Conservation (phyloP, 371 early-diverging fungal genomes). For the Saksenaea vasiformis region DNA sequence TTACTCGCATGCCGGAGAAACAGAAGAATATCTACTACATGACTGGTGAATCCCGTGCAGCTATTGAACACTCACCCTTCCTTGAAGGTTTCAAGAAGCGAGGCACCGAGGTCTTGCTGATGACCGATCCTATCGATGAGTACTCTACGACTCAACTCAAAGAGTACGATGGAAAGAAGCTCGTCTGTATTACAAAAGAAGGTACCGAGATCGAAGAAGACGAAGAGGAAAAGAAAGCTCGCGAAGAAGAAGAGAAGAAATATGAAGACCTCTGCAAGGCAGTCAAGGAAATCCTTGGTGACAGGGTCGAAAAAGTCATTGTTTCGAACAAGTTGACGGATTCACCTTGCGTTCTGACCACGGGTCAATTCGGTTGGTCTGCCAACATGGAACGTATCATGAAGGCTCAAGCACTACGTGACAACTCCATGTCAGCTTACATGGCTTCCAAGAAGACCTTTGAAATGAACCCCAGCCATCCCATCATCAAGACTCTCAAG, state of each 20-base stretch:
- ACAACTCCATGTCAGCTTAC: slow-evolving; percentile 94
- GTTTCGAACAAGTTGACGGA: slow-evolving; percentile 93
- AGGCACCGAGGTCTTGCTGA: slow-evolving; percentile 95
- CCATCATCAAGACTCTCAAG: slow-evolving; percentile 93
- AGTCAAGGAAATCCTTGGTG: slow-evolving; percentile 93
- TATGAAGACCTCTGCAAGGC: slow-evolving; percentile 83
- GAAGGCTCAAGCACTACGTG: slow-evolving; percentile 98
- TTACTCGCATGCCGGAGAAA: slow-evolving; percentile 78
- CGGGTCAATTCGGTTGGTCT: slow-evolving; percentile 98
- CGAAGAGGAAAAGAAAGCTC: slow-evolving; percentile 90
- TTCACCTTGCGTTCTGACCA: slow-evolving; percentile 97
- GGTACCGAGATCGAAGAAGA: slow-evolving; percentile 98
- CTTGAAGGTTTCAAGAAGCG: slow-evolving; percentile 97
- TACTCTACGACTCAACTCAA: slow-evolving; percentile 97
- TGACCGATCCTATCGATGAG: slow-evolving; percentile 96
- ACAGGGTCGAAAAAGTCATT: slow-evolving; percentile 98
- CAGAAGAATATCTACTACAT: slow-evolving; percentile 95
- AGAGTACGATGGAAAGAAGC: slow-evolving; percentile 98
- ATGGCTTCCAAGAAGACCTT: slow-evolving; percentile 99
- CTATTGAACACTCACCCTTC: slow-evolving; percentile 98
- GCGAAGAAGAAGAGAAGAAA: slow-evolving; percentile 86
- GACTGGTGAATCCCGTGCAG: slow-evolving; percentile 95
- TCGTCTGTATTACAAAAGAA: slow-evolving; percentile 98
- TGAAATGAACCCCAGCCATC: slow-evolving; percentile 95
- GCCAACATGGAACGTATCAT: slow-evolving; percentile 99